Evolutionary conservation across 2,329 filamentous ascomycete genomes (phyloP), one percentile per base, ranked within the genome.

Genomic region (Ceratocystis albifundus): DNA sequence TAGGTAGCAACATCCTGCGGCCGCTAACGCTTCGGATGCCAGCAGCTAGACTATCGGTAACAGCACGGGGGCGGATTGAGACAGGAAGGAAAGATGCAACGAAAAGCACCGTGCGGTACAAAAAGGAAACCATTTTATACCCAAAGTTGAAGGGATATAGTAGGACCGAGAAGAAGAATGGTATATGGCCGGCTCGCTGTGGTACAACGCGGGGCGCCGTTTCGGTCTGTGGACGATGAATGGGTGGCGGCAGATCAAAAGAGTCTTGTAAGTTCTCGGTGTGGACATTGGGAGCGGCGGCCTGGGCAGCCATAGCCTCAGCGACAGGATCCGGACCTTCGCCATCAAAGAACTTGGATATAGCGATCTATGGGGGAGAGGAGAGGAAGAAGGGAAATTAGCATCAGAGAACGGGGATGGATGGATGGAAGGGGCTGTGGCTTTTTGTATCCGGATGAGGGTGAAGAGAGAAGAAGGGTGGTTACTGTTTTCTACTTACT

Each of bases 281-380:
- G 69, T 89, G 81, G 15, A 80, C 77, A 67, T 84, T 77, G 69
- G 83, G 80, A 61, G 84, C 83, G 20, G 87, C 86, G n/a, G 80
- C 76, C 68, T 86, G 80, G 6, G 82, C 80, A 62, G 86, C 82
- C 63, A 86, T 81, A 67, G 89, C 89, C 77, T 94, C 90, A 67
- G 88, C 88, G 20, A 93, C 79, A 12, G 85, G 88, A 74, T 96
- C 90, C 62, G 90, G 84, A 2, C 88, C 88, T 77, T 97, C 94
- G 71, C 94, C 94, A 72, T 99, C 94, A 74, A 96, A 99, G 83
- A 97, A 97, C 74, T 95, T 95, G 70, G 94, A 85, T 70, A 99
- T 93, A 67, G 94, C 93, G 72, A 97, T 96, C 87, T 96, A 73
- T 3, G 66, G 15, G 20, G 17, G 22, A 5, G 25, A 25, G 28